These are phyloP conservation scores for Metschnikowia bowlesiae DNA, from an alignment of 805 yeast genomes.

Conservation along the genomic window DNA sequence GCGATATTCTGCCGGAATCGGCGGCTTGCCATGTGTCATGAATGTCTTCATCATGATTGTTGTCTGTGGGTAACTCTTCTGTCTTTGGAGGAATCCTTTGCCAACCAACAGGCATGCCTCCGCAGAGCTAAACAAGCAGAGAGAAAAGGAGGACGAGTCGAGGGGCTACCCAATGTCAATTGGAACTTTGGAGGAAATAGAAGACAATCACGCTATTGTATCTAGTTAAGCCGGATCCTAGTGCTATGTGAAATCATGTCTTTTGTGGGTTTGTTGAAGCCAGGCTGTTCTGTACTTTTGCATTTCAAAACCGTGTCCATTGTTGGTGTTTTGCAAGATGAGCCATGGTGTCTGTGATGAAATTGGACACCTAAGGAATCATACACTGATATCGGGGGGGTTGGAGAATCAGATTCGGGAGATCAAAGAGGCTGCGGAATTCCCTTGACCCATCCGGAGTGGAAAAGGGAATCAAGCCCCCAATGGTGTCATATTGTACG, in stretches of 20 bases:
- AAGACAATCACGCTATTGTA: conserved; percentile 98
- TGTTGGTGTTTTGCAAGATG: conserved; percentile 98
- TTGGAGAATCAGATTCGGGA: conserved; percentile 94
- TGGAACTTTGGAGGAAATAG: conserved; percentile 95
- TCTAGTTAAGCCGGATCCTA: conserved; percentile 95
- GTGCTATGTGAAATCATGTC: conserved; percentile 90
- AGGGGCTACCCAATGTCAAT: conserved; percentile 96
- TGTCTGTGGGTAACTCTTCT: conserved; percentile 64
- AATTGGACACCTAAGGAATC: conserved; percentile 93
- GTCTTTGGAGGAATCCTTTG: conserved; percentile 85
- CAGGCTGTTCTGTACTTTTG: conserved; percentile 91
- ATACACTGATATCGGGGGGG: conserved; percentile 95
- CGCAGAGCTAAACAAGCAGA: conserved; percentile 90
- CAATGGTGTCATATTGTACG: conserved; percentile 93
- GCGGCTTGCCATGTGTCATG: conserved; percentile 39
- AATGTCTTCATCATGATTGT: conserved; percentile 37
- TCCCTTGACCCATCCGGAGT: conserved; percentile 98
- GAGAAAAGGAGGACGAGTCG: conserved; percentile 90
- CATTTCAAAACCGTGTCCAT: conserved; percentile 95
- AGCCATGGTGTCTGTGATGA: conserved; percentile 97
- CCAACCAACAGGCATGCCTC: conserved; percentile 94
- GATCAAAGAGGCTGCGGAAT: conserved; percentile 93
- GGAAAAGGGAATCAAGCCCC: conserved; percentile 98
- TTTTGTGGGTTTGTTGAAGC: conserved; percentile 89
- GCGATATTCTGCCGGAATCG: conserved; percentile 34